Conservation (phyloP, 2,329 filamentous ascomycete species). For the Microsporum canis region DNA sequence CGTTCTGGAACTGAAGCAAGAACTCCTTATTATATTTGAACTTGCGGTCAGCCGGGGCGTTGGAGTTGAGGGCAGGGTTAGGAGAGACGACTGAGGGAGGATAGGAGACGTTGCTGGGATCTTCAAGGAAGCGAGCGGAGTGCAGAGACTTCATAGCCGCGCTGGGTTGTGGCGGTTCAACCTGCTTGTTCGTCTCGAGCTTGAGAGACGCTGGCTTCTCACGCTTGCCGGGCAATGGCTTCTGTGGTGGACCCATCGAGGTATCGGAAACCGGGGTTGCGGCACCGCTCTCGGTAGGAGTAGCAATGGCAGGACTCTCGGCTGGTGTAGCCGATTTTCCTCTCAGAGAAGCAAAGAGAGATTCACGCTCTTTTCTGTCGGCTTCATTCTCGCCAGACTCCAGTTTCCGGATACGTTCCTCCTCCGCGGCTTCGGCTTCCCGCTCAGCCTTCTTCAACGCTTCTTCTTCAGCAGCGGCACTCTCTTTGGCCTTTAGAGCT, state of each 20-base stretch:
- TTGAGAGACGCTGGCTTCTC: conserved; percentile 80
- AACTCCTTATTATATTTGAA: conserved; percentile 96
- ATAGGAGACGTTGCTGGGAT: conserved; percentile 69
- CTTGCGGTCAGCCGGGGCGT: conserved; percentile 60
- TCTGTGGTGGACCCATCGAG: conserved; percentile 41
- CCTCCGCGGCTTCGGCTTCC: conserved; percentile 38
- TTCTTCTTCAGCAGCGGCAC: conserved; percentile 33
- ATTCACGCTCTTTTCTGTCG: conserved; percentile 25
- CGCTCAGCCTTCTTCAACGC: conserved; percentile 40
- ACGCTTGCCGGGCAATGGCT: conserved; percentile 50
- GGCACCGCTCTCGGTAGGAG: conserved; percentile 35
- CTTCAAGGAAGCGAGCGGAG: conserved; percentile 75
- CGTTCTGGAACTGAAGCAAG: conserved; percentile 87
- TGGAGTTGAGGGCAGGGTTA: conserved; percentile 76
- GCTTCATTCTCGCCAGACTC: conserved; percentile 27
- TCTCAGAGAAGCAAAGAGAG: conserved; percentile 36
- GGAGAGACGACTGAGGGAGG: conserved; percentile 75
- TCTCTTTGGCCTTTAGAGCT: conserved; percentile 37
- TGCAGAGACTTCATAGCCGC: conserved; percentile 88
- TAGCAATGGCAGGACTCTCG: conserved; percentile 24
- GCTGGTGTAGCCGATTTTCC: conserved; percentile 26
- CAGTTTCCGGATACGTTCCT: conserved; percentile 34
- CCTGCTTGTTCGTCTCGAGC: conserved; percentile 70
- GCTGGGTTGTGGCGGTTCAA: conserved; percentile 86
- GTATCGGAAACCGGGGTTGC: conserved; percentile 36